Percentiles rank a stretch among this genome's conserved stretches.
Evolutionary conservation across 768 basidiomycete genomes (phyloP).

Genomic region (Kwoniella botswanensis): DNA sequence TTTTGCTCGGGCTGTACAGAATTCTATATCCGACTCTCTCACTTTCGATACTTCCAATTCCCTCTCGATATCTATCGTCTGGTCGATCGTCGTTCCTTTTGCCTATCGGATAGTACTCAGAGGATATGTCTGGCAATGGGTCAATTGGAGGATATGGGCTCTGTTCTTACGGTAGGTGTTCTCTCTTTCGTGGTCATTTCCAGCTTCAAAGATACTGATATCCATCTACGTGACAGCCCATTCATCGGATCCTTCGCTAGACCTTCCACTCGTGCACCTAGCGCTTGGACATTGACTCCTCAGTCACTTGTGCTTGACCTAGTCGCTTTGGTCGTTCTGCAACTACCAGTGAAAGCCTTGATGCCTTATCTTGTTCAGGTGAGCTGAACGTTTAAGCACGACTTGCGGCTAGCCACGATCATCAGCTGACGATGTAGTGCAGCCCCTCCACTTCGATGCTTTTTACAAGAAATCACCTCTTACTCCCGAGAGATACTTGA

Average conservation of each 20-base stretch:
- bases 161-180: constrained; percentile 21
- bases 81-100: constrained; percentile 16
- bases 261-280: constrained; percentile 22
- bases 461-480: constrained; percentile 46
- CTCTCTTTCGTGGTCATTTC: neutral
- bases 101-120: constrained; percentile 16
- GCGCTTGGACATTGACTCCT: constrained; percentile 21
- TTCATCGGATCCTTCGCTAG: constrained; percentile 48
- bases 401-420: too few relatives aligned
- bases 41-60: constrained; percentile 15
- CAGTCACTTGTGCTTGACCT: constrained; percentile 34
- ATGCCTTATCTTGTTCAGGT: constrained; percentile 50
- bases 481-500: constrained; percentile 44
- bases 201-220: neutral
- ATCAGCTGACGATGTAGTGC: constrained; percentile 18
- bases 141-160: constrained; percentile 22
- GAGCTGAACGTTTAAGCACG: neutral
- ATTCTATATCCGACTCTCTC: constrained; percentile 8
- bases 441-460: constrained; percentile 51
- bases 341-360: constrained; percentile 39
- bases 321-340: constrained; percentile 28
- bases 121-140: constrained; percentile 21
- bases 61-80: constrained; percentile 8
- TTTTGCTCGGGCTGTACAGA: constrained; percentile 17
- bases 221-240: constrained; percentile 22